Percentiles rank a stretch among this genome's conserved stretches.
Conservation (phyloP, 768 basidiomycete genomes). For the Tulasnella sp. region DNA sequence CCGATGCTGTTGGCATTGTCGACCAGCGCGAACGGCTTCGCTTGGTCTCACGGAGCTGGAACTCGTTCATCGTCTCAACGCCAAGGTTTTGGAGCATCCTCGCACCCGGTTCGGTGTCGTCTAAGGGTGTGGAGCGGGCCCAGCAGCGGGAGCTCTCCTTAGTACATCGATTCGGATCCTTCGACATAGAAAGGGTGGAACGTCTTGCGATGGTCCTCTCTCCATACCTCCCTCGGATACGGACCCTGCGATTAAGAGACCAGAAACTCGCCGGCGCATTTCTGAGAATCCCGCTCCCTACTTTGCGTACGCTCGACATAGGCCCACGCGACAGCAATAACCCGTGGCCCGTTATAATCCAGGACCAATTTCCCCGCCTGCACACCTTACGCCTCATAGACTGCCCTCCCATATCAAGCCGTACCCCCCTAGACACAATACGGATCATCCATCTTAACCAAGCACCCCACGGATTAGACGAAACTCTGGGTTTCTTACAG, state of each 20-base stretch:
- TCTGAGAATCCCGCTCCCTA: background rate
- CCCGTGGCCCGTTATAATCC: background rate
- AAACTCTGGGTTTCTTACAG: background rate
- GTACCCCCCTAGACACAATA: background rate
- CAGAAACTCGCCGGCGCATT: background rate
- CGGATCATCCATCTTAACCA: background rate
- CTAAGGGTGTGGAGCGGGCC: background rate
- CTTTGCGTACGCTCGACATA: background rate
- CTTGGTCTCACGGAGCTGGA: background rate
- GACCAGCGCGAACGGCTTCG: background rate
- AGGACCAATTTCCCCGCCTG: background rate
- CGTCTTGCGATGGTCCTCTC: background rate
- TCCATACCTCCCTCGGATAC: background rate
- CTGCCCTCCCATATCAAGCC: background rate
- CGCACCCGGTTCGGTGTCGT: too few relatives aligned
- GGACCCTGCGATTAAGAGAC: background rate
- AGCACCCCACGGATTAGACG: background rate
- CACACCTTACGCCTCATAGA: background rate
- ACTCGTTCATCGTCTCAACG: background rate
- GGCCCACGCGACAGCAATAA: too few relatives aligned
- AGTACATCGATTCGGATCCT: too few relatives aligned
- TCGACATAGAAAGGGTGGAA: accelerated
- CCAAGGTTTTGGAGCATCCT: background rate
- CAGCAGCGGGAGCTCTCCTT: background rate
- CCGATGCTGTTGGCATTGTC: background rate